Evolutionary conservation across 441 rosid species (phyloP), one percentile per base, ranked within the genome.

Genomic region (Heliophila coronopifolia): DNA sequence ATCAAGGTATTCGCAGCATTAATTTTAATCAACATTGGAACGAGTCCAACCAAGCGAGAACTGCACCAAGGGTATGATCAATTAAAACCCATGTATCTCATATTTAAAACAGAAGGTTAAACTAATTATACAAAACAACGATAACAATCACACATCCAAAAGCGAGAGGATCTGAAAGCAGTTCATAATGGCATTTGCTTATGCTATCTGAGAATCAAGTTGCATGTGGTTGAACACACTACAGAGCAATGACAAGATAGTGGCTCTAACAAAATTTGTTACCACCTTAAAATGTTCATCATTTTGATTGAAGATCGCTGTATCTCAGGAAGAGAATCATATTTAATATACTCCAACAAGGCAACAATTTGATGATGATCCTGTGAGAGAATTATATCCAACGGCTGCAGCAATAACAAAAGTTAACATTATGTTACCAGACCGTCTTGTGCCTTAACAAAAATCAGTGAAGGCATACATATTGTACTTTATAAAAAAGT

Each of bases 321-420:
- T 70, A 92, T 80, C 75, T 77, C 73, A 3, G 78, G 84, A 48
- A 59, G 83, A 73, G 77, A 70, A 65, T 83, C 99, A 76, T 85
- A 88, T 88, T 95, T 85, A 53, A 88, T 84, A 65, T 80, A 88
- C 83, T 85, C 99, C 85, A 92, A 34, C 68, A 92, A 55, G 17
- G 80, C 75, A 47, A 83, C 75, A 67, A 83, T 76, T 74, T 83
- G 99, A 67, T 78, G 77, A 75, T 80, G 92, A 75, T 88, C 97
- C 70, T 92, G 99, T 33, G 89, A 83, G 49, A 92, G 94, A 67
- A 92, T 84, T 59, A 85, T 69, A 71, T 92, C 97, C 81, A 92
- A 61, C 52, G 95, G 95, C 99, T 92, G 80, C 78, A 73, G 45
- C 58, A 56, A 38, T 53, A 61, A 62, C 51, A 60, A 28, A 31